A percentile compares a stretch with the other conserved stretches of the same genome.
These are phyloP conservation scores for Russula emetica DNA, from an alignment of 768 basidiomycete species.

Conservation along the genomic window DNA sequence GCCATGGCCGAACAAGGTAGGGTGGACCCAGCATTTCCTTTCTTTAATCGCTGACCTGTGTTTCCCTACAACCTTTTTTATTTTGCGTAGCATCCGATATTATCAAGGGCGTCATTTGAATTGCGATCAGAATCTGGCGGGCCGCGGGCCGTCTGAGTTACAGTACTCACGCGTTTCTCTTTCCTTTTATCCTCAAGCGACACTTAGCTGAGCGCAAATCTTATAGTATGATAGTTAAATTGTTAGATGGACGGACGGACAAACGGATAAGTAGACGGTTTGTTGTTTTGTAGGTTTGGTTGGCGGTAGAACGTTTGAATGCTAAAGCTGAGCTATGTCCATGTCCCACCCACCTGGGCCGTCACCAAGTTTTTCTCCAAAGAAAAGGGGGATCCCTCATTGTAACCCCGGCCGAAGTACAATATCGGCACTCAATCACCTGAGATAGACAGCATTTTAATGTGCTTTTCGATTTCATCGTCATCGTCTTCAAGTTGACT, in stretches of 20 bases:
- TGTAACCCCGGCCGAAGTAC: too few species aligned
- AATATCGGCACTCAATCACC: too few species aligned
- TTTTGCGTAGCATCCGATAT: constrained; percentile 32
- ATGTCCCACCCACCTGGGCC: too few species aligned
- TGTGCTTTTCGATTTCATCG: too few species aligned
- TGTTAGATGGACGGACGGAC: background rate
- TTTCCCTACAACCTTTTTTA: background rate
- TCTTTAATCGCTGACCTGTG: background rate
- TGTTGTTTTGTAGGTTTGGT: background rate
- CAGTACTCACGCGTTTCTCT: background rate
- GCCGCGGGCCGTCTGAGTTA: background rate
- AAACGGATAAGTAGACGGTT: background rate
- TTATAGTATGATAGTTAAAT: background rate
- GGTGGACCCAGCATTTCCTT: background rate
- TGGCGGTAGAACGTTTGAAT: background rate
- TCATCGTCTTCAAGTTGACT: too few species aligned
- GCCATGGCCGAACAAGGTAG: constrained; percentile 45
- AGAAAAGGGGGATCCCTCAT: too few species aligned
- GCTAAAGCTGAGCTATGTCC: too few species aligned
- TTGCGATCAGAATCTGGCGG: background rate
- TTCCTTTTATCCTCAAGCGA: background rate
- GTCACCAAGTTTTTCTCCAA: too few species aligned
- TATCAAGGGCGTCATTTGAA: constrained; percentile 29
- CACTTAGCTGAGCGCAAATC: background rate
- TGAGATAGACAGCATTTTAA: too few species aligned